These are phyloP conservation scores for Talaromyces verruculosus DNA, from an alignment of 2,329 filamentous ascomycete species.

Conservation along the genomic window DNA sequence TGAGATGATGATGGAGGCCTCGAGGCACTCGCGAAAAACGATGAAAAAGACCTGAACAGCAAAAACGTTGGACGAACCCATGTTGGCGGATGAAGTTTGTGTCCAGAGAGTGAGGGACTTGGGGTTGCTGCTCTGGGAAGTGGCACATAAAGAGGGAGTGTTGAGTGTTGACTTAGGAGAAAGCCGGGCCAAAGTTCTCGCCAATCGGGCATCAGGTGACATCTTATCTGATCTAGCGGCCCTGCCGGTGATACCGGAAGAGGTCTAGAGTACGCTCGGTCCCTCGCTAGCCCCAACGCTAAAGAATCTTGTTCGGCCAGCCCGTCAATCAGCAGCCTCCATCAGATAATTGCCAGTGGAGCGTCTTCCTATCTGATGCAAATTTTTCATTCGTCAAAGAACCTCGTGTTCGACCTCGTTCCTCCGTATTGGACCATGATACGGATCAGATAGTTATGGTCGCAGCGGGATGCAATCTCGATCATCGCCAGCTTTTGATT, in stretches of 20 bases:
- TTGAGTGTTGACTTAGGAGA: not conserved
- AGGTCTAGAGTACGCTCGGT: not conserved
- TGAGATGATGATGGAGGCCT: slow-evolving; percentile 81
- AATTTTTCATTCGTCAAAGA: slow-evolving; percentile 7
- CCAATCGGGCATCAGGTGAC: slow-evolving; percentile 1
- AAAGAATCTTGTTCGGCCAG: not conserved
- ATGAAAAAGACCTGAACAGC: slow-evolving; percentile 71
- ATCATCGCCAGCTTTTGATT: not conserved
- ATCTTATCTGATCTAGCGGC: slow-evolving; percentile 14
- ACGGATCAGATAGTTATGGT: slow-evolving; percentile 10
- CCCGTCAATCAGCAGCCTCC: not conserved
- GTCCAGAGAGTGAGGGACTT: not conserved
- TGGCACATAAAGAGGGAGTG: not conserved
- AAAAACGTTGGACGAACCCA: slow-evolving; percentile 22
- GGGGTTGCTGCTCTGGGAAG: not conserved
- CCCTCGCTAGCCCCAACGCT: not conserved
- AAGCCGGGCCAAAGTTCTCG: not conserved
- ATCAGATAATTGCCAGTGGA: slow-evolving; percentile 1
- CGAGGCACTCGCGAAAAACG: slow-evolving; percentile 80
- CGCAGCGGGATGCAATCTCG: not conserved
- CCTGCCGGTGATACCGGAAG: not conserved
- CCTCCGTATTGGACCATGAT: not conserved
- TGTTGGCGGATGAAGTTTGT: slow-evolving; percentile 3
- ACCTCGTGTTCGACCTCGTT: not conserved
- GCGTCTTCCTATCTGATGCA: slow-evolving; percentile 10